Conservation (phyloP, 306 rosid genomes). For the Malus sylvestris region DNA sequence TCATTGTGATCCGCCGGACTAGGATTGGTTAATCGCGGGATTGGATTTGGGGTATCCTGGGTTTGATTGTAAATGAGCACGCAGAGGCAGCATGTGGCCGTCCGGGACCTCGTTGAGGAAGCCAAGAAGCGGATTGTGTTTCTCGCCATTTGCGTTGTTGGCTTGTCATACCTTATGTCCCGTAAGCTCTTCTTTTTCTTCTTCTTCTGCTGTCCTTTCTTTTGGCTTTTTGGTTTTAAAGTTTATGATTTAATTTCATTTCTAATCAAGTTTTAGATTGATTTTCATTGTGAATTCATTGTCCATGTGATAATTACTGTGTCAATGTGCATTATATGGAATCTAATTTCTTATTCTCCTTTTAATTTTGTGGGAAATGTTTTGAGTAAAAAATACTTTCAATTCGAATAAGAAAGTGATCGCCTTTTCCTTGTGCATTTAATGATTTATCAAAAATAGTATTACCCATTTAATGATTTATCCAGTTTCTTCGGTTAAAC, state of each 20-base stretch:
- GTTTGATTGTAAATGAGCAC: slow-evolving; percentile 38
- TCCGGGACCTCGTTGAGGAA: slow-evolving; percentile 91
- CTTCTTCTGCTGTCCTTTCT: neutral
- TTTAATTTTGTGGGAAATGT: neutral
- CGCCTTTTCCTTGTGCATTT: neutral
- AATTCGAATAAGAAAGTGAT: neutral
- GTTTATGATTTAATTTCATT: neutral
- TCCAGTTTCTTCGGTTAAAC: neutral
- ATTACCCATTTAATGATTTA: neutral
- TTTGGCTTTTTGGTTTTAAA: neutral
- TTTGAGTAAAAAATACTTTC: neutral
- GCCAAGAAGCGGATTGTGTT: slow-evolving; percentile 87
- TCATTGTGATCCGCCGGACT: neutral
- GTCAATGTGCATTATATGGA: neutral
- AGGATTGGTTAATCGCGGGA: neutral
- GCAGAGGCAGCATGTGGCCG: slow-evolving; percentile 50
- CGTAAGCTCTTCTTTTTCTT: slow-evolving; percentile 35
- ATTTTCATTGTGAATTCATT: neutral
- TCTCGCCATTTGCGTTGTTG: slow-evolving; percentile 69
- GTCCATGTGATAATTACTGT: neutral
- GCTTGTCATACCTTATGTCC: slow-evolving; percentile 92
- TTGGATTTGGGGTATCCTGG: slow-evolving; percentile 16
- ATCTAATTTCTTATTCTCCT: neutral
- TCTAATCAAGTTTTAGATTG: neutral
- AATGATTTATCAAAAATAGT: neutral